Percentiles rank a stretch among this genome's conserved stretches.
These are phyloP conservation scores for Colletotrichum orchidophilum DNA, from an alignment of 2,329 filamentous ascomycete genomes.

Conservation along the genomic window DNA sequence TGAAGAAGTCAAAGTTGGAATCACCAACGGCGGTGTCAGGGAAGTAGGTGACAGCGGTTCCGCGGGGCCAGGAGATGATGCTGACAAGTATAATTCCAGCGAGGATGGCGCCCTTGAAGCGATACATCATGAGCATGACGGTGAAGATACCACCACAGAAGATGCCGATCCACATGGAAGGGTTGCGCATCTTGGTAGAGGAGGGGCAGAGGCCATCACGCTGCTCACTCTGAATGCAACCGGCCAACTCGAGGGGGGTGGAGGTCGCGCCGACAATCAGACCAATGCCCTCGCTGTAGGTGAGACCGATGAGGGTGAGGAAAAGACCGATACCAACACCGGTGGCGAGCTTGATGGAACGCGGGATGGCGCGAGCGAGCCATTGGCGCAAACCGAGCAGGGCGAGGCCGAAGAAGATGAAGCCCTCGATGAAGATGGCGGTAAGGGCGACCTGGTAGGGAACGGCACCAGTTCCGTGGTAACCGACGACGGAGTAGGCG, in stretches of 20 bases:
- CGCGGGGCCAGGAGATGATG: slow-evolving; percentile 87
- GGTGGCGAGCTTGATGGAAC: slow-evolving; percentile 86
- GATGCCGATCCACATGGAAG: slow-evolving; percentile 88
- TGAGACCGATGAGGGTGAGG: slow-evolving; percentile 78
- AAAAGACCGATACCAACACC: slow-evolving; percentile 89
- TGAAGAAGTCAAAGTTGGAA: slow-evolving; percentile 84
- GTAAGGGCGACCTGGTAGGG: slow-evolving; percentile 82
- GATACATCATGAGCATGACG: slow-evolving; percentile 83
- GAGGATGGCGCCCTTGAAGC: slow-evolving; percentile 88
- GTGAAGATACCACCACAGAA: slow-evolving; percentile 87
- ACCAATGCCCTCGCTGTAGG: slow-evolving; percentile 85
- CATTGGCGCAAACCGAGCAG: slow-evolving; percentile 86
- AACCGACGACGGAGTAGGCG: slow-evolving; percentile 78
- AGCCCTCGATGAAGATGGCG: slow-evolving; percentile 89
- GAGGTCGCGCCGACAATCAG: slow-evolving; percentile 73
- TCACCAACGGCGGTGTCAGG: slow-evolving; percentile 76
- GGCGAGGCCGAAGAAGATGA: slow-evolving; percentile 83
- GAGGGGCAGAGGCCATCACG: slow-evolving; percentile 68
- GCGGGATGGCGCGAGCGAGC: slow-evolving; percentile 84
- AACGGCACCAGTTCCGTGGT: slow-evolving; percentile 76
- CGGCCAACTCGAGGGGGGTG: slow-evolving; percentile 80
- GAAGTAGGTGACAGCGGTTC: slow-evolving; percentile 82
- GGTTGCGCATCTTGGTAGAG: slow-evolving; percentile 79
- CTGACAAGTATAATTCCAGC: slow-evolving; percentile 84
- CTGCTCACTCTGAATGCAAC: slow-evolving; percentile 58